Evolutionary conservation across 169 alveolate genomes (phyloP).

Genomic region (Cryptosporidium meleagridis): DNA sequence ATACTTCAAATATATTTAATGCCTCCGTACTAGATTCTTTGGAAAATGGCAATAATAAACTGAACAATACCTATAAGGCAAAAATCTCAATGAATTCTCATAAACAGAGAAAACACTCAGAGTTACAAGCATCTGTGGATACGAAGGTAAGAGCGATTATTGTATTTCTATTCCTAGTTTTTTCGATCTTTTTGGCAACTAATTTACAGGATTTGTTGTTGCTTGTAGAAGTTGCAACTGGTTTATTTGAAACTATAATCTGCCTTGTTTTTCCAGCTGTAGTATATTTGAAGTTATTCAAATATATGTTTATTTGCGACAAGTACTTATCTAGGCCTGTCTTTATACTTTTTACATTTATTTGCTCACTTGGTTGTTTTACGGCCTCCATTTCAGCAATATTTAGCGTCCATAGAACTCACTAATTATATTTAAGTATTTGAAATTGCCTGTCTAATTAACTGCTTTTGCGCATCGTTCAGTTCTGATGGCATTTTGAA

Average conservation of each 20-base stretch:
- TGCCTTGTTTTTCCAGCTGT: slow-evolving; percentile 55
- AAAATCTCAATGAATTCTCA: neutral
- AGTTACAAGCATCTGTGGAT: neutral
- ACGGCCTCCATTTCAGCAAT: slow-evolving; percentile 67
- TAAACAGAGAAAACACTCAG: neutral
- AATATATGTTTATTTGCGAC: slow-evolving; percentile 14
- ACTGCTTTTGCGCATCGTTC: slow-evolving; percentile 76
- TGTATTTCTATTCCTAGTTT: slow-evolving; percentile 26
- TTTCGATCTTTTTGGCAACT: slow-evolving; percentile 40
- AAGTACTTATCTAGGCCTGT: slow-evolving; percentile 9
- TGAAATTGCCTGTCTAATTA: slow-evolving; percentile 79
- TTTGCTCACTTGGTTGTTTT: slow-evolving; percentile 70
- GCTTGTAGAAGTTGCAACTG: slow-evolving; percentile 72
- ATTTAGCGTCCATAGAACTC: slow-evolving; percentile 6
- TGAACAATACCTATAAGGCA: neutral
- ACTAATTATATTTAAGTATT: slow-evolving; percentile 36
- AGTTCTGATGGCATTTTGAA: slow-evolving; percentile 83
- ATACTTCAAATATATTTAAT: neutral
- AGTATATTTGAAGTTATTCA: slow-evolving; percentile 54
- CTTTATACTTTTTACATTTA: slow-evolving; percentile 16
- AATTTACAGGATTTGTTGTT: slow-evolving; percentile 33
- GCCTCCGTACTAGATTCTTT: neutral
- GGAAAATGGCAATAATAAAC: neutral
- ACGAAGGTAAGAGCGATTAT: slow-evolving; percentile 26
- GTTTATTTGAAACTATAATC: slow-evolving; percentile 61